Percentiles rank a stretch among this genome's conserved stretches.
Evolutionary conservation across 1,139 yeast genomes (phyloP).

Genomic region (Blastobotrys capitulatus): DNA sequence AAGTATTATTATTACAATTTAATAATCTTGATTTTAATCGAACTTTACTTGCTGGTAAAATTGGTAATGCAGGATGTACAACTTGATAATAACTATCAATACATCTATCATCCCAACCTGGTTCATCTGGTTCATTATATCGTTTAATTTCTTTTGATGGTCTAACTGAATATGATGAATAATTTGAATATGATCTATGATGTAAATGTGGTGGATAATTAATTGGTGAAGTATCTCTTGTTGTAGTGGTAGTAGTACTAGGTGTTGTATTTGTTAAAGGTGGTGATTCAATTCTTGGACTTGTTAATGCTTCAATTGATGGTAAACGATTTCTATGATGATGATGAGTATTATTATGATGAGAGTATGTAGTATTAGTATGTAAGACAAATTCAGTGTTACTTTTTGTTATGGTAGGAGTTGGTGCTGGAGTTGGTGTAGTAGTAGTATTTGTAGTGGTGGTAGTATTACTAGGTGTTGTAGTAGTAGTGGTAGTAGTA

Average conservation of each 20-base stretch:
- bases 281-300: slow-evolving; percentile 11
- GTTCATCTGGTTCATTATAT: slow-evolving; percentile 14
- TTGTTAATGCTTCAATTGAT: slow-evolving; percentile 25
- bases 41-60: slow-evolving; percentile 33
- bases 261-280: background rate
- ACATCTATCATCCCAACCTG: slow-evolving; percentile 32
- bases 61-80: slow-evolving; percentile 38
- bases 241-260: too few relatives aligned
- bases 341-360: background rate
- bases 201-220: slow-evolving; percentile 8
- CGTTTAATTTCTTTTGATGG: slow-evolving; percentile 10
- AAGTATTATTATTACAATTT: slow-evolving; percentile 22
- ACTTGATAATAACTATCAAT: slow-evolving; percentile 36
- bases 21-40: slow-evolving; percentile 30
- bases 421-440: background rate
- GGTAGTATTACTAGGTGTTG: background rate
- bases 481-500: background rate
- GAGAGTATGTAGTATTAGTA: background rate
- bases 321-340: slow-evolving; percentile 23
- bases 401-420: background rate
- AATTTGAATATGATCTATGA: background rate
- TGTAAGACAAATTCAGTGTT: slow-evolving; percentile 7
- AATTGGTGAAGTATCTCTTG: slow-evolving; percentile 11
- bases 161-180: background rate
- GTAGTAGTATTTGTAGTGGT: background rate